Percentiles rank a stretch among this genome's conserved stretches.
Evolutionary conservation across 805 yeast species (phyloP).

Genomic region (Candida coleopterorum): DNA sequence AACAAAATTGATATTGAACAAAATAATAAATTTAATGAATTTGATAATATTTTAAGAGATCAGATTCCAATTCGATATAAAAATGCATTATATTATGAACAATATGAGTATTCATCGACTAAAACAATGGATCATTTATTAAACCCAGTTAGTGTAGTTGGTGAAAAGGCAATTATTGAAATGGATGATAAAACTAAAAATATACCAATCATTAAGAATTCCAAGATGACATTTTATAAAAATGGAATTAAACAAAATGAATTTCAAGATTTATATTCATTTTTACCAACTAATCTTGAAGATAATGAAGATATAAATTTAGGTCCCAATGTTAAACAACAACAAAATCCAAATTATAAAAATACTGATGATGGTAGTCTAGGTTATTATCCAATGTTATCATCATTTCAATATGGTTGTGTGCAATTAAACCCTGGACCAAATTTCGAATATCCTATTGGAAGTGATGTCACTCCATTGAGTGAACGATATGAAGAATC

Average conservation of each 20-base stretch:
- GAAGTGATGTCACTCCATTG: conserved; percentile 44
- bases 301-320: conserved; percentile 24
- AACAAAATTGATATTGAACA: conserved; percentile 14
- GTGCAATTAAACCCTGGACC: conserved; percentile 71
- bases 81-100: conserved; percentile 75
- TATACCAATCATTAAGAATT: conserved; percentile 48
- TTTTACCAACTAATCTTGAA: conserved; percentile 73
- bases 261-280: conserved; percentile 65
- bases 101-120: conserved; percentile 69
- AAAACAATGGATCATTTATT: conserved; percentile 69
- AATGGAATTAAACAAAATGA: conserved; percentile 70
- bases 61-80: conserved; percentile 84
- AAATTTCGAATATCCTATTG: conserved; percentile 45
- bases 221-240: conserved; percentile 64
- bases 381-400: conserved; percentile 89
- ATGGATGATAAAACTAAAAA: conserved; percentile 25
- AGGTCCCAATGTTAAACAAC: conserved; percentile 26
- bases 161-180: conserved; percentile 60
- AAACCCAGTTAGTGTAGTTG: conserved; percentile 67
- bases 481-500: conserved; percentile 59
- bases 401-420: conserved; percentile 74
- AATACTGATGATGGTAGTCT: conserved; percentile 73
- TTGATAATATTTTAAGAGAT: conserved; percentile 60
- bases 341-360: conserved; percentile 32
- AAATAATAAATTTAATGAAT: conserved; percentile 15